Percentiles rank a stretch among this genome's conserved stretches.
Evolutionary conservation across 352 stramenopile genomes (phyloP).

Genomic region (Aphanomyces cochlioides): DNA sequence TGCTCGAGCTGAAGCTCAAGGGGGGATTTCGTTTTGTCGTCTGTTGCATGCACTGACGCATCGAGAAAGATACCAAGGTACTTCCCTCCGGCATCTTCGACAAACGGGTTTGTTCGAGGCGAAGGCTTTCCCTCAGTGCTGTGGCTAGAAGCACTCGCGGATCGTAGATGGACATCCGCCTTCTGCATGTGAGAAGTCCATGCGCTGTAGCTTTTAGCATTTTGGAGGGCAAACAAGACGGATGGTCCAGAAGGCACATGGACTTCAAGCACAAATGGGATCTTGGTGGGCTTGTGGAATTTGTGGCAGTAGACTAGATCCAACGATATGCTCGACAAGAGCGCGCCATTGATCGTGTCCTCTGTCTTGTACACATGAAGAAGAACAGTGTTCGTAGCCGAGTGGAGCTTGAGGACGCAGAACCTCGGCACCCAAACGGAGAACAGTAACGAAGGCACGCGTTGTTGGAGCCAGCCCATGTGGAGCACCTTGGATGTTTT

Average conservation of each 20-base stretch:
- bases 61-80: neutral
- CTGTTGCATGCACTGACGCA: neutral
- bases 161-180: neutral
- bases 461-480: conserved; percentile 15
- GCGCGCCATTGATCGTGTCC: neutral
- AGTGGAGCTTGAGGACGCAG: neutral
- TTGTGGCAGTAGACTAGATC: neutral
- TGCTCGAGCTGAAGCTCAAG: neutral
- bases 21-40: neutral
- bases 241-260: neutral
- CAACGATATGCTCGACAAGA: neutral
- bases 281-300: conserved; percentile 1
- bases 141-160: neutral
- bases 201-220: neutral
- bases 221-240: neutral
- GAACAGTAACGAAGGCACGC: neutral
- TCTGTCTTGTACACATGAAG: conserved; percentile 3
- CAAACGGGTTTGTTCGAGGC: neutral
- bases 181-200: neutral
- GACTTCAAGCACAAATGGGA: conserved; percentile 3
- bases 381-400: neutral
- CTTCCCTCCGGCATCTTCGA: neutral
- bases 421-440: conserved; percentile 2
- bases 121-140: neutral
- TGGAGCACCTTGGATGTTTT: neutral